Conservation (phyloP, 176 grass and related monocot genomes). For the Neostapfia colusana region DNA sequence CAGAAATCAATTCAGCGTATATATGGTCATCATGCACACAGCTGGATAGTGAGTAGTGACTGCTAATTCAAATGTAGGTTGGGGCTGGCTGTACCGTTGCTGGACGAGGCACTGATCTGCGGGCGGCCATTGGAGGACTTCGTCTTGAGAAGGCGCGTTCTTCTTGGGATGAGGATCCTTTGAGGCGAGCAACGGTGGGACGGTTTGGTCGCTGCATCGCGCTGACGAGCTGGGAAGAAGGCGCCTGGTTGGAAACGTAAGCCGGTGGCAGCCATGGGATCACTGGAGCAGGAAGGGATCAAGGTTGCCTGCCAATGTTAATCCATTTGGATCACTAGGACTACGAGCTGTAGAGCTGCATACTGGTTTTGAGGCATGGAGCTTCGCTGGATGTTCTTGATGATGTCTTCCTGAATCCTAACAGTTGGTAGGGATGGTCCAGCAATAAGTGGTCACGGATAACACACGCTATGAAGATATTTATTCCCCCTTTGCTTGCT, state of each 20-base stretch:
- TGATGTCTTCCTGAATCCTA: conserved; percentile 1
- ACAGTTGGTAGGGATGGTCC: conserved; percentile 34
- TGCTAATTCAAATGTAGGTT: background rate
- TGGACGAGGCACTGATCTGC: conserved; percentile 55
- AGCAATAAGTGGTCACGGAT: conserved; percentile 39
- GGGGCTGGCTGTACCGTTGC: conserved; percentile 33
- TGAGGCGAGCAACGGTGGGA: conserved; percentile 31
- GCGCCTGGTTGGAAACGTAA: conserved; percentile 27
- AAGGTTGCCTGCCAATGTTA: background rate
- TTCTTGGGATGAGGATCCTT: conserved; percentile 25
- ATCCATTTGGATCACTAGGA: conserved; percentile 25
- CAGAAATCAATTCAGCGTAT: conserved; percentile 15
- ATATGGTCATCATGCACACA: background rate
- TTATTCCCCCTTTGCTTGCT: background rate
- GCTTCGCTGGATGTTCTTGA: conserved; percentile 15
- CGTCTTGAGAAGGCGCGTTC: conserved; percentile 31
- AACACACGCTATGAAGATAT: conserved; percentile 33
- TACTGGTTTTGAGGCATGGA: background rate
- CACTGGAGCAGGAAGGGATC: conserved; percentile 20
- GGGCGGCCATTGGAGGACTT: conserved; percentile 67
- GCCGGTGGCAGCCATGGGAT: conserved; percentile 32
- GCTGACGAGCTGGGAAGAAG: conserved; percentile 18
- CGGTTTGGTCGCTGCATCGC: background rate
- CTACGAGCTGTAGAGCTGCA: background rate
- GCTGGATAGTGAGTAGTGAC: background rate